Evolutionary conservation across 257 asterid genomes (phyloP).

Genomic region (Thymus mandschuricus): DNA sequence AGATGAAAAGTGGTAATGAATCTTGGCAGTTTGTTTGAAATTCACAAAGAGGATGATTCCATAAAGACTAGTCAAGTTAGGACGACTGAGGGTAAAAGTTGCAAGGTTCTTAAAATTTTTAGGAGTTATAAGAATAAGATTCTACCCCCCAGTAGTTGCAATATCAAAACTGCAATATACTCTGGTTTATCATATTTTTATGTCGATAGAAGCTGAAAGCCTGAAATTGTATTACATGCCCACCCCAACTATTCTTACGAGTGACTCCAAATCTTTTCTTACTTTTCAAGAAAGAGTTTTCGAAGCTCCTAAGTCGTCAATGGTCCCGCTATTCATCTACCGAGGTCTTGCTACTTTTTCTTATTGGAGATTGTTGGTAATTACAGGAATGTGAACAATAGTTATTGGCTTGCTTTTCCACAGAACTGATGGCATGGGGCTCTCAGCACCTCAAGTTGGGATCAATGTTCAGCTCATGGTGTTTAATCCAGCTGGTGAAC

Average conservation of each 20-base stretch:
- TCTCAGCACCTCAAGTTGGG: conserved; percentile 97
- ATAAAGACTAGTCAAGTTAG: neutral
- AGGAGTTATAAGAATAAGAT: neutral
- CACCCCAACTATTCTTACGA: neutral
- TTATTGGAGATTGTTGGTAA: conserved; percentile 36
- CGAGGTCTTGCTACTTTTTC: conserved; percentile 22
- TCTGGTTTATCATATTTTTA: neutral
- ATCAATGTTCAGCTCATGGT: conserved; percentile 88
- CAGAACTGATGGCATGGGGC: conserved; percentile 98
- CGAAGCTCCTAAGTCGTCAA: neutral
- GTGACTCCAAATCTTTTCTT: neutral
- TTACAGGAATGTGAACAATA: conserved; percentile 45
- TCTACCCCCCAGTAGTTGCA: neutral
- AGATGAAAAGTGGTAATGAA: neutral
- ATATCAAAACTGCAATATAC: neutral
- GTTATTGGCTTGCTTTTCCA: conserved; percentile 46
- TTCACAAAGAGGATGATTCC: neutral
- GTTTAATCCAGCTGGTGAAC: conserved; percentile 84
- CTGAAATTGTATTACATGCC: neutral
- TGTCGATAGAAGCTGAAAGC: neutral
- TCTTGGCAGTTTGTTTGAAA: neutral
- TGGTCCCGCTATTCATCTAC: neutral
- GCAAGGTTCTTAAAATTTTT: neutral
- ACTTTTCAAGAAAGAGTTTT: neutral
- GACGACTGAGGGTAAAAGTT: neutral